These are phyloP conservation scores for Cyclotella distinguenda DNA, from an alignment of 108 stramenopile species.

Conservation along the genomic window DNA sequence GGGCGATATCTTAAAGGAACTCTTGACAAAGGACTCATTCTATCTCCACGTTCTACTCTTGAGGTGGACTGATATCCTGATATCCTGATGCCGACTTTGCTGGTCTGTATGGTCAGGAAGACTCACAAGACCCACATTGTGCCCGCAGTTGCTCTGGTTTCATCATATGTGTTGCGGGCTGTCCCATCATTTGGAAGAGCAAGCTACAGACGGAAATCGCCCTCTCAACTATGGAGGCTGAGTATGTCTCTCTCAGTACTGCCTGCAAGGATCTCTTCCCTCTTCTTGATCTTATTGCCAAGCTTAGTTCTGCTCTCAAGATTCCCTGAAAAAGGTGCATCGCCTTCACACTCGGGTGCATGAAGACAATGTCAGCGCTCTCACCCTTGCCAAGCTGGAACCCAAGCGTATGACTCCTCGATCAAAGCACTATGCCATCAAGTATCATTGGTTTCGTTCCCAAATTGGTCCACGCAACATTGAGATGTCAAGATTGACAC, in stretches of 20 bases:
- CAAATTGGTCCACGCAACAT: constrained; percentile 6
- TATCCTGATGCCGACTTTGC: constrained; percentile 52
- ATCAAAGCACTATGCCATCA: constrained; percentile 40
- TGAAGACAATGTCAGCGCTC: constrained; percentile 57
- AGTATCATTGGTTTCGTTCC: constrained; percentile 40
- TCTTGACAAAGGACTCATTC: constrained; percentile 24
- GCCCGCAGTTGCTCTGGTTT: constrained; percentile 53
- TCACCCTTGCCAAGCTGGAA: constrained; percentile 26
- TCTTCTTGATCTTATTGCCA: constrained; percentile 18
- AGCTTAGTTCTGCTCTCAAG: not conserved
- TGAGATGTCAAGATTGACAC: constrained; percentile 21
- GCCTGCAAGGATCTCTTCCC: constrained; percentile 46
- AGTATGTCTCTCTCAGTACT: constrained; percentile 40
- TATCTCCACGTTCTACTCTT: constrained; percentile 18
- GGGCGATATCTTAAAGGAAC: constrained; percentile 1
- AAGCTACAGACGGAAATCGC: constrained; percentile 53
- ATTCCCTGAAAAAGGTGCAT: not conserved
- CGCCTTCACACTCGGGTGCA: constrained; percentile 32
- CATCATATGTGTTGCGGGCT: constrained; percentile 32
- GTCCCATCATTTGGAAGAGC: constrained; percentile 51
- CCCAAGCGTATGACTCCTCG: constrained; percentile 30
- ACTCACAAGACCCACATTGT: constrained; percentile 35
- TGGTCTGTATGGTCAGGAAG: constrained; percentile 39
- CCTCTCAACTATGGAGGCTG: constrained; percentile 52
- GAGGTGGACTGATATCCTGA: constrained; percentile 34